Evolutionary conservation across 306 rosid genomes (phyloP).

Genomic region (Oxytropis ochrocephala): DNA sequence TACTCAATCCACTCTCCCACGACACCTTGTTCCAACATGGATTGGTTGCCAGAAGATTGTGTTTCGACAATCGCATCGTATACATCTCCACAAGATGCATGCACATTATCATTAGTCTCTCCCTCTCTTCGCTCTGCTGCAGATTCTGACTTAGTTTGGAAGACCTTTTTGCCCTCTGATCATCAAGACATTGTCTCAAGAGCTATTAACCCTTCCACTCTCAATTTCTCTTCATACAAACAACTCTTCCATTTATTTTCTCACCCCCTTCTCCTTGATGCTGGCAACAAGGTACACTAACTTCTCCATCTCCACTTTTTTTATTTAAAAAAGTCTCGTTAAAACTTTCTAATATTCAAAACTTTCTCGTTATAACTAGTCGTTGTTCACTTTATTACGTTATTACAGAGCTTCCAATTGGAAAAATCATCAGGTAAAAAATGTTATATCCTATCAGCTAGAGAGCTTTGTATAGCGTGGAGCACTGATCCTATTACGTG

Average conservation of each 20-base stretch:
- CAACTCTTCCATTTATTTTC: conserved; percentile 40
- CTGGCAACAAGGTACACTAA: conserved; percentile 35
- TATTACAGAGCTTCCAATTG: conserved; percentile 41
- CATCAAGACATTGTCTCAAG: conserved; percentile 29
- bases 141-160: conserved; percentile 51
- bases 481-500: conserved; percentile 41
- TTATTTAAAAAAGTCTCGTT: too few relatives aligned
- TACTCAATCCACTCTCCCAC: too few relatives aligned
- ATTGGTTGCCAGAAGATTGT: conserved; percentile 42
- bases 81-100: conserved; percentile 43
- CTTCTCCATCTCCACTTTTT: not conserved
- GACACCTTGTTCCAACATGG: conserved; percentile 3
- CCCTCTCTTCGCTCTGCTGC: conserved; percentile 31
- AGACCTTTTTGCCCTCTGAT: conserved; percentile 46
- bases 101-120: conserved; percentile 37
- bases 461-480: conserved; percentile 45
- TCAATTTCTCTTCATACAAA: conserved; percentile 32
- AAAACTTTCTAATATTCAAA: too few relatives aligned
- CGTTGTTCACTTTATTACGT: not conserved
- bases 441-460: conserved; percentile 43
- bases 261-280: conserved; percentile 40
- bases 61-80: conserved; percentile 33
- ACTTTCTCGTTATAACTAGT: not conserved
- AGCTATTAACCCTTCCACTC: conserved; percentile 10
- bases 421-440: conserved; percentile 39